Evolutionary conservation across 2,329 filamentous ascomycete species (phyloP).

Genomic region (Thelonectria discophora): DNA sequence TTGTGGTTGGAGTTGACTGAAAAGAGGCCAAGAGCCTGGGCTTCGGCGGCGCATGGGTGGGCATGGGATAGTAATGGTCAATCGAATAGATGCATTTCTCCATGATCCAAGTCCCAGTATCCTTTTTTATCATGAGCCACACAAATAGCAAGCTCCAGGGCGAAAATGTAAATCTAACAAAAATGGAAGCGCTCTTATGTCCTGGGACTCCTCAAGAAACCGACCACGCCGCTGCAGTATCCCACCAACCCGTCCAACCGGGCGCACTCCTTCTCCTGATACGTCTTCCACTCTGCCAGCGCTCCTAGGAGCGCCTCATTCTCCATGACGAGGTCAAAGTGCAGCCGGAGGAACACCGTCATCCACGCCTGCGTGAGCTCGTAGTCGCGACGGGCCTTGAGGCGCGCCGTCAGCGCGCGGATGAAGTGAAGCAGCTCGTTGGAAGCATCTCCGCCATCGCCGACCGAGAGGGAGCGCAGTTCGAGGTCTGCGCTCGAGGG

Average conservation of each 20-base stretch:
- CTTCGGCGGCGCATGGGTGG: slow-evolving; percentile 19
- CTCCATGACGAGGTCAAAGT: slow-evolving; percentile 67
- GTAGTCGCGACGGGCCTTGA: slow-evolving; percentile 80
- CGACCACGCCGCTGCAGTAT: slow-evolving; percentile 86
- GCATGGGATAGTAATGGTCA: slow-evolving; percentile 22
- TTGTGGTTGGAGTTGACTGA: slow-evolving; percentile 29
- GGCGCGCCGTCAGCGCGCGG: slow-evolving; percentile 75
- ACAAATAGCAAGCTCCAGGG: not conserved
- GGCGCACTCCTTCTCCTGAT: slow-evolving; percentile 75
- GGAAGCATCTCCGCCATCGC: slow-evolving; percentile 56
- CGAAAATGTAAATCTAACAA: slow-evolving; percentile 1
- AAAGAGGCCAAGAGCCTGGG: slow-evolving; percentile 19
- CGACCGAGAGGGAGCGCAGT: slow-evolving; percentile 77
- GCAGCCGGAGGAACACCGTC: slow-evolving; percentile 87
- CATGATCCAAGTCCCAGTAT: not conserved
- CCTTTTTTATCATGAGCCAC: not conserved
- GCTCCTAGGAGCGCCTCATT: slow-evolving; percentile 63
- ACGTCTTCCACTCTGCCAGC: slow-evolving; percentile 74
- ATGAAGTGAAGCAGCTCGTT: slow-evolving; percentile 85
- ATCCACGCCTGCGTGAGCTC: slow-evolving; percentile 98
- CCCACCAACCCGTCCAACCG: slow-evolving; percentile 81
- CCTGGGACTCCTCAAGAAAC: slow-evolving; percentile 75
- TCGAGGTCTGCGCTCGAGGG: slow-evolving; percentile 91
- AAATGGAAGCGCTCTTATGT: slow-evolving; percentile 48
- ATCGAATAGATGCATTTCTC: slow-evolving; percentile 29